Evolutionary conservation across 306 rosid species (phyloP).

Genomic region (Lathyrus oleraceus): DNA sequence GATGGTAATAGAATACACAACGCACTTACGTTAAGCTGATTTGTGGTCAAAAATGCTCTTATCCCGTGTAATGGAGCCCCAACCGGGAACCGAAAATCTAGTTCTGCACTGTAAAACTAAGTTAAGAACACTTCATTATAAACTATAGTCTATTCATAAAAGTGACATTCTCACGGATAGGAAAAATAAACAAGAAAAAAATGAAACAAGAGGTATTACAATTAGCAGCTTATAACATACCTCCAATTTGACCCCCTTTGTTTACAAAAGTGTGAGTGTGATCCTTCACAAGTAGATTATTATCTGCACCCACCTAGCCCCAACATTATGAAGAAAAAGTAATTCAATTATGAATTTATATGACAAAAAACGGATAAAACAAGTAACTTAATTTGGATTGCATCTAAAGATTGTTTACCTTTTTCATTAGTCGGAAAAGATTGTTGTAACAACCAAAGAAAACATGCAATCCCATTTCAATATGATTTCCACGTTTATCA

Average conservation of each 20-base stretch:
- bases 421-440: slow-evolving; percentile 94
- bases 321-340: slow-evolving; percentile 28
- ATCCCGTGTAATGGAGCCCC: slow-evolving; percentile 98
- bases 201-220: slow-evolving; percentile 28
- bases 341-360: slow-evolving; percentile 15
- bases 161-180: slow-evolving; percentile 1
- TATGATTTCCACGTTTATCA: slow-evolving; percentile 86
- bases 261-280: slow-evolving; percentile 95
- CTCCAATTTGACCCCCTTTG: slow-evolving; percentile 95
- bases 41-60: slow-evolving; percentile 87
- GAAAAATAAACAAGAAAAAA: slow-evolving; percentile 15
- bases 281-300: slow-evolving; percentile 92
- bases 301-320: slow-evolving; percentile 80
- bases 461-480: slow-evolving; percentile 98
- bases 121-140: slow-evolving; percentile 23
- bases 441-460: slow-evolving; percentile 97
- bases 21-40: slow-evolving; percentile 75
- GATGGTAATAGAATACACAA: slow-evolving; percentile 15
- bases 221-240: slow-evolving; percentile 48
- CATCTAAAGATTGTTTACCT: slow-evolving; percentile 54
- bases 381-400: slow-evolving; percentile 18
- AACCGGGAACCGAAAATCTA: slow-evolving; percentile 89
- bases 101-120: slow-evolving; percentile 66
- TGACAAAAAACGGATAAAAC: background rate
- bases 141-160: slow-evolving; percentile 10